Conservation (phyloP, 441 rosid species). For the Populus hybrid region DNA sequence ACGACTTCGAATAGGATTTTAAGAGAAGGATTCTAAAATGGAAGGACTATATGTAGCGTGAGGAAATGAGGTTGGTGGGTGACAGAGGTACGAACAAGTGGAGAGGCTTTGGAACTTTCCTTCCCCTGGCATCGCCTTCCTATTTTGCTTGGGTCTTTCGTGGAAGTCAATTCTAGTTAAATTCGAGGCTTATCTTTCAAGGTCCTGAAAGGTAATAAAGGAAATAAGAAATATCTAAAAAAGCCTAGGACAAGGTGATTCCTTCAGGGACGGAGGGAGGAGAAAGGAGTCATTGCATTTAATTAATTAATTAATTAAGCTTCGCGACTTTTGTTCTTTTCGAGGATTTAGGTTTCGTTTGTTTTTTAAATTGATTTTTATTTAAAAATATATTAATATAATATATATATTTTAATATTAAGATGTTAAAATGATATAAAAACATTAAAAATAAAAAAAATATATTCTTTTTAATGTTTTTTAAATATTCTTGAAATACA, state of each 20-base stretch:
- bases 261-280: no score
- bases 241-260: background rate
- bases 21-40: background rate
- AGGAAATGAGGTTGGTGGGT: background rate
- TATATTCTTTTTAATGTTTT: no score
- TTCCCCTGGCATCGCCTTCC: background rate
- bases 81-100: background rate
- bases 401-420: no score
- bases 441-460: no score
- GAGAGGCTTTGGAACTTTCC: constrained; percentile 20
- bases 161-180: background rate
- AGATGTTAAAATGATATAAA: no score
- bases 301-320: no score
- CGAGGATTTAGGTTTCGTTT: no score
- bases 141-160: background rate
- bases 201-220: background rate
- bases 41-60: background rate
- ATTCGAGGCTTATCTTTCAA: background rate
- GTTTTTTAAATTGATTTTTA: no score
- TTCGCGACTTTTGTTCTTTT: no score
- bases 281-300: no score
- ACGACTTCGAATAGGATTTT: background rate
- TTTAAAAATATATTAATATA: no score
- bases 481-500: no score
- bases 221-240: background rate